These are phyloP conservation scores for Fagopyrum esculentum DNA, from an alignment of 148 eudicot genomes.

Conservation along the genomic window DNA sequence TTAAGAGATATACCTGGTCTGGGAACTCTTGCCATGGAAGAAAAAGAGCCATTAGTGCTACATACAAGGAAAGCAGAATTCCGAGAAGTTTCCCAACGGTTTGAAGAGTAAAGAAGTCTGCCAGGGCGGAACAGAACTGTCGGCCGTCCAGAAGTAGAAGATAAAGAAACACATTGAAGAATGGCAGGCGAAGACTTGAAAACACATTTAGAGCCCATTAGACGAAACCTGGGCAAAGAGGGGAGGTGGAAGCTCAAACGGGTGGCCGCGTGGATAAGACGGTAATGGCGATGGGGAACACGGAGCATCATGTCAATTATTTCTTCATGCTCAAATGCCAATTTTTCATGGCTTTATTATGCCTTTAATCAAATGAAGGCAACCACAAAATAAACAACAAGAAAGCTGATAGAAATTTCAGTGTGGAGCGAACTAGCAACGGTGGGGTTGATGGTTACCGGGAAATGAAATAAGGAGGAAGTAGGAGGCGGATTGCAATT, in stretches of 20 bases:
- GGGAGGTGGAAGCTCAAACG: constrained; percentile 5
- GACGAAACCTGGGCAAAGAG: not conserved
- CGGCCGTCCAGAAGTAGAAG: not conserved
- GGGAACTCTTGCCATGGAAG: constrained; percentile 26
- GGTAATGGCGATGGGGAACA: constrained; percentile 12
- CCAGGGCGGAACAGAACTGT: not conserved
- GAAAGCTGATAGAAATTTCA: too few relatives aligned
- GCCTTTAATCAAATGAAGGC: too few relatives aligned
- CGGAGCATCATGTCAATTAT: not conserved
- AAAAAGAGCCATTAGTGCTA: constrained; percentile 21
- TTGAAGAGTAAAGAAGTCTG: not conserved
- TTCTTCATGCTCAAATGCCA: not conserved
- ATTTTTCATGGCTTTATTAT: too few relatives aligned
- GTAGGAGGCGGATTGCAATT: too few relatives aligned
- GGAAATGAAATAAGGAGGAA: too few relatives aligned
- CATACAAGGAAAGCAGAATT: constrained; percentile 15
- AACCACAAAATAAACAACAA: too few relatives aligned
- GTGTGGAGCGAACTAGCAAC: too few relatives aligned
- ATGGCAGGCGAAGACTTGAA: constrained; percentile 2
- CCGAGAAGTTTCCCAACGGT: not conserved
- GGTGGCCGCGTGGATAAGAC: not conserved
- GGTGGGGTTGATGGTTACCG: too few relatives aligned
- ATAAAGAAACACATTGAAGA: not conserved
- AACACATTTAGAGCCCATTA: constrained; percentile 7
- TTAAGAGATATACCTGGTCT: constrained; percentile 23